phyloP scores from a whole-genome alignment of 148 eudicot genomes.

The Amaranthus cruentus region DNA sequence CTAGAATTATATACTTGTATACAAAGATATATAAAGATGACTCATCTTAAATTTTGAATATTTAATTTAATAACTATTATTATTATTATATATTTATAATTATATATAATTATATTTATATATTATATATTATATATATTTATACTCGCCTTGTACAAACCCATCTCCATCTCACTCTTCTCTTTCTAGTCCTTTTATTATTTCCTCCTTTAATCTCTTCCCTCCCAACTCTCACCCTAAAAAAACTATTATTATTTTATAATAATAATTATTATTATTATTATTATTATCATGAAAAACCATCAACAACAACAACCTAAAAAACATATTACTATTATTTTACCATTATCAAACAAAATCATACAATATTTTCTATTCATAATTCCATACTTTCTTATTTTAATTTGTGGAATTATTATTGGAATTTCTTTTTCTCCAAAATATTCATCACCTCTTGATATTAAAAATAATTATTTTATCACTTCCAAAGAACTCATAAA shows the following conservation, averaged over 20 bases:
- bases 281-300: conserved; percentile 13
- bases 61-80: not conserved
- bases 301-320: not conserved
- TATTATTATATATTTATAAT: not conserved
- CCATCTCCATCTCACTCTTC: not conserved
- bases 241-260: too few relatives aligned
- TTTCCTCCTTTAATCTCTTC: not conserved
- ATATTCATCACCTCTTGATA: not conserved
- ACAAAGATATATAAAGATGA: too few relatives aligned
- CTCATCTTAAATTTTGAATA: too few relatives aligned
- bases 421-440: conserved; percentile 14
- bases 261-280: not conserved
- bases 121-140: not conserved
- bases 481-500: conserved; percentile 8
- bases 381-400: conserved; percentile 15
- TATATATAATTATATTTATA: not conserved
- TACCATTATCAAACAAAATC: conserved; percentile 8
- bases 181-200: not conserved
- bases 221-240: not conserved
- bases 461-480: not conserved
- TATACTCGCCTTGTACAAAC: too few relatives aligned
- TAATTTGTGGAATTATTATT: conserved; percentile 21
- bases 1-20: not conserved
- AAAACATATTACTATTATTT: not conserved
- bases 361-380: not conserved